phyloP scores from a whole-genome alignment of 148 eudicot genomes.

The Nepenthes mirabilis region DNA sequence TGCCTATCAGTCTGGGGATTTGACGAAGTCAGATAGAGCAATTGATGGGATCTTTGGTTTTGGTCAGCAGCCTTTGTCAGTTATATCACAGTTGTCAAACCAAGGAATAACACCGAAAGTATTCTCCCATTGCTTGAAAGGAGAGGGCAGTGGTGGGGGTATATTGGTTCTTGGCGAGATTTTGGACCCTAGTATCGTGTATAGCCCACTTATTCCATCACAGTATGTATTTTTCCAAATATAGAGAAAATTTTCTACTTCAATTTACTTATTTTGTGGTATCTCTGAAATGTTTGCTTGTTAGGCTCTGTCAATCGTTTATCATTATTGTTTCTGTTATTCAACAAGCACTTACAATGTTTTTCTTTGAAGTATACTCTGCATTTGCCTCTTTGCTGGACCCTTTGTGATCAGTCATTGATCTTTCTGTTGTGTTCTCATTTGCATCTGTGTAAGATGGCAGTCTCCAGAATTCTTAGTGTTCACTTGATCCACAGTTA shows the following conservation, averaged over 20 bases:
- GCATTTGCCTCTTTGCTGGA: too few species aligned
- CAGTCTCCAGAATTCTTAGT: too few species aligned
- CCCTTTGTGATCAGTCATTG: too few species aligned
- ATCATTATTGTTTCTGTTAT: too few species aligned
- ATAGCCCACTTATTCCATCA: slow-evolving; percentile 93
- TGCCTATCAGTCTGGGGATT: slow-evolving; percentile 76
- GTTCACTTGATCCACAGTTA: too few species aligned
- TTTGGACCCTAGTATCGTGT: slow-evolving; percentile 85
- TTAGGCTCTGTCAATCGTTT: background rate
- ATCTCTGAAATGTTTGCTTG: background rate
- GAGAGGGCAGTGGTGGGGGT: slow-evolving; percentile 91
- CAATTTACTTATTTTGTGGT: background rate
- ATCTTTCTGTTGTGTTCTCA: too few species aligned
- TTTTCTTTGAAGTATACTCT: too few species aligned
- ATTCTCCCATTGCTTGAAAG: slow-evolving; percentile 96
- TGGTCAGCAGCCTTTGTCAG: slow-evolving; percentile 81
- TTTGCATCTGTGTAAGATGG: too few species aligned
- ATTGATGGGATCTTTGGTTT: slow-evolving; percentile 95
- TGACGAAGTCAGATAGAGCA: slow-evolving; percentile 73
- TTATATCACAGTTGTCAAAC: slow-evolving; percentile 74
- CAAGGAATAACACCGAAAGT: slow-evolving; percentile 82
- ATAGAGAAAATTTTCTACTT: slow-evolving; percentile 1
- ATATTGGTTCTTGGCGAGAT: slow-evolving; percentile 98
- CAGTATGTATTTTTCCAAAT: slow-evolving; percentile 56
- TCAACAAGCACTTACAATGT: too few species aligned